Evolutionary conservation across 139 green algal genomes (phyloP), one percentile per base, ranked within the genome.

Genomic region (Picochlorum sp.): DNA sequence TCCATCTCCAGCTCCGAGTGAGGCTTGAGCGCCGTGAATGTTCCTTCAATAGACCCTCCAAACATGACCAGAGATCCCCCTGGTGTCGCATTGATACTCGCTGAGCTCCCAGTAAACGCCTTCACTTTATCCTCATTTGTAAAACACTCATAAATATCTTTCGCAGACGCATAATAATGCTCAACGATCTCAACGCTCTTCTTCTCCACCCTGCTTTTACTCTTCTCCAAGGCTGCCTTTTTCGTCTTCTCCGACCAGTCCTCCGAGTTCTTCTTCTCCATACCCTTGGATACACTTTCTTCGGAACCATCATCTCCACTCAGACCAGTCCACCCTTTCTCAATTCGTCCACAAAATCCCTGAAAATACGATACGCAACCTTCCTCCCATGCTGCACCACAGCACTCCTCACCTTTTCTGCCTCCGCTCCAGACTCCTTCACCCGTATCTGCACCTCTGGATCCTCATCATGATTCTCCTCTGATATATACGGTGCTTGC

Each of bases 381-480:
- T 85, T 77, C 54, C 70, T 3, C 18, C 76, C 74, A 3, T 68
- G 50, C 21, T 24, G 45, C 4, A 82, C 50, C 15, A 91, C 83
- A 11, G 67, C 71, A 13, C 70, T 57, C 45, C 77, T 81, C 1
- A 81, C 30, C 14, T 63, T 58, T 45, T 72, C 50, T 10, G 65
- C 62, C 0, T 70, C 58, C 5, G 47, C 18, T 5, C 63, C 61
- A n/a, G 71, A 57, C 8, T 11, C 49, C 24, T 20, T 67, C 3
- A 52, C 5, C 0, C 32, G 41, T 6, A 79, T 69, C 57, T 68
- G 68, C n/a, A 92, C 24, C 69, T 96, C 90, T 3, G 83, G 81
- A 34, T 94, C 86, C 63, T 96, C 90, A 45, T 95, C 87, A 18
- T 90, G 72, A 52, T 96, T 95, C 61, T 96, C 90, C 34, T 94